A percentile compares a stretch with the other conserved stretches of the same genome.
phyloP scores from a whole-genome alignment of 768 basidiomycete species.

The Ramaria sp. region DNA sequence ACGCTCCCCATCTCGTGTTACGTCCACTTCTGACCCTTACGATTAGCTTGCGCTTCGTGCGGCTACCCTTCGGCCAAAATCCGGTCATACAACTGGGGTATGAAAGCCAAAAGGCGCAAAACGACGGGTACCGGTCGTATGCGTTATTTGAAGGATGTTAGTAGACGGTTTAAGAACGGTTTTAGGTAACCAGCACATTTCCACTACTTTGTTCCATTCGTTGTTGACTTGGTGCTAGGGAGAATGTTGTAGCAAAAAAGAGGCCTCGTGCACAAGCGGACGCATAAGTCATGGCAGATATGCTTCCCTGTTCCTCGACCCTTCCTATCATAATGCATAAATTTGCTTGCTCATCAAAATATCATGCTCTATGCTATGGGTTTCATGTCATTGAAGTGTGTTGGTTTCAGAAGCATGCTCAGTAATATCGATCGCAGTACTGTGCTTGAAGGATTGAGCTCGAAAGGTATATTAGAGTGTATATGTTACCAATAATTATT shows the following conservation, averaged over 20 bases:
- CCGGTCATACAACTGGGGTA: constrained; percentile 95
- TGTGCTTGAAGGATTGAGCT: too few relatives aligned
- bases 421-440: too few relatives aligned
- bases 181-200: constrained; percentile 54
- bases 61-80: constrained; percentile 95
- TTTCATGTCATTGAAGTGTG: not conserved
- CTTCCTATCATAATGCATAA: not conserved
- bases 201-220: not conserved
- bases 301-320: not conserved
- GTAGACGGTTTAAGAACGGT: constrained; percentile 96
- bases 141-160: constrained; percentile 85
- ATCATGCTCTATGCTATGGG: constrained; percentile 1
- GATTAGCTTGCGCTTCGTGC: constrained; percentile 83
- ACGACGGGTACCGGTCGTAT: constrained; percentile 97
- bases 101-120: constrained; percentile 99
- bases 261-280: constrained; percentile 47
- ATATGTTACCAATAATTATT: too few relatives aligned
- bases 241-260: constrained; percentile 89
- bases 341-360: not conserved
- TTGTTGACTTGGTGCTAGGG: constrained; percentile 34
- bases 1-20: constrained; percentile 17
- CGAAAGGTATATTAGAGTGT: too few relatives aligned
- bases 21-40: constrained; percentile 4
- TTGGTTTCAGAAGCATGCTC: too few relatives aligned
- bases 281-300: not conserved